Conservation (phyloP, 2,329 filamentous ascomycete species). For the Neopestalotiopsis sp. region DNA sequence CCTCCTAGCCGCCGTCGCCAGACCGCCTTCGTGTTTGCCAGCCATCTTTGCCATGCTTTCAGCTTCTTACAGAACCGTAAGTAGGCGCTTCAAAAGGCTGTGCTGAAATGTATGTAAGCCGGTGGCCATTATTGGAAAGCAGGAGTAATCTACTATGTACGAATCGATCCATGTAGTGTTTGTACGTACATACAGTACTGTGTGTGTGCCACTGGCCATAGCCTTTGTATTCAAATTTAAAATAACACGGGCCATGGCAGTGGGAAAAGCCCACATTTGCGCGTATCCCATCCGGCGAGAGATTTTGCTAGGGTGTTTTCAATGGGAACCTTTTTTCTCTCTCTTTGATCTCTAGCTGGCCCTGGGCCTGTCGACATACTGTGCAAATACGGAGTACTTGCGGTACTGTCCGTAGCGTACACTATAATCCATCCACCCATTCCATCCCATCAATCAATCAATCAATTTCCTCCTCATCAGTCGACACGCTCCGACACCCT, state of each 20-base stretch:
- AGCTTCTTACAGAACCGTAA: neutral
- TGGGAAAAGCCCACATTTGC: neutral
- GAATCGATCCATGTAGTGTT: neutral
- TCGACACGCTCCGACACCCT: neutral
- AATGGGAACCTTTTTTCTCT: constrained; percentile 6
- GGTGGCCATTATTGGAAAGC: neutral
- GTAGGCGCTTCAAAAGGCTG: neutral
- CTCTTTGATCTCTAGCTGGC: neutral
- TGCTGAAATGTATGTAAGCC: neutral
- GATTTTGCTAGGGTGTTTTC: constrained; percentile 12
- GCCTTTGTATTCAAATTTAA: neutral
- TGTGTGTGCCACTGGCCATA: neutral
- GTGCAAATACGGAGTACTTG: neutral
- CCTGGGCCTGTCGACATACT: neutral
- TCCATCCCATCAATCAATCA: constrained; percentile 5
- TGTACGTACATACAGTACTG: neutral
- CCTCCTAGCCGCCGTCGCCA: neutral
- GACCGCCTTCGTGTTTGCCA: neutral
- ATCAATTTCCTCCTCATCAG: neutral
- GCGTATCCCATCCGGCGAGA: constrained; percentile 9
- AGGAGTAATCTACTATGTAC: neutral
- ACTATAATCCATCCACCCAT: neutral
- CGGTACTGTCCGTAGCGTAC: neutral
- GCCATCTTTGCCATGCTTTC: neutral
- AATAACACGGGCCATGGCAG: neutral